A percentile compares a stretch with the other conserved stretches of the same genome.
Conservation (phyloP, 768 basidiomycete genomes). For the Serendipita indica region DNA sequence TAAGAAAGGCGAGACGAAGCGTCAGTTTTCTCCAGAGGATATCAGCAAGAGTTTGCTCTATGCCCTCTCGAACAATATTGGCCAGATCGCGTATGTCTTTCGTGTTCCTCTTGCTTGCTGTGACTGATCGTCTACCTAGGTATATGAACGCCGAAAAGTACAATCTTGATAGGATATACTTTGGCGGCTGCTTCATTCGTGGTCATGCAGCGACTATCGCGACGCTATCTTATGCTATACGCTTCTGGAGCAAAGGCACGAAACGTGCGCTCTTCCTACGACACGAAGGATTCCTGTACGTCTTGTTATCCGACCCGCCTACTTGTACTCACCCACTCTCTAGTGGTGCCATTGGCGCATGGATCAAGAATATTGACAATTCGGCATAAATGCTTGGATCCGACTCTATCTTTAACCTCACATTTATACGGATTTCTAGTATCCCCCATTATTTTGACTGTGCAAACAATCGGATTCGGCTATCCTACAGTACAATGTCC, state of each 20-base stretch:
- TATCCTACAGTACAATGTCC: not conserved
- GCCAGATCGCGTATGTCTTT: conserved; percentile 91
- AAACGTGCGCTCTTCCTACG: conserved; percentile 93
- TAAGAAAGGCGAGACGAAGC: conserved; percentile 58
- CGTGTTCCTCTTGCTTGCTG: not conserved
- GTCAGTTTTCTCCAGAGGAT: conserved; percentile 75
- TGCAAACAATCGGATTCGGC: not conserved
- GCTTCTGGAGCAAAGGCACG: conserved; percentile 97
- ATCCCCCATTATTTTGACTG: too few relatives aligned
- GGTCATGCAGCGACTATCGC: conserved; percentile 96
- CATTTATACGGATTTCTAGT: not conserved
- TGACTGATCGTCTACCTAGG: conserved; percentile 27
- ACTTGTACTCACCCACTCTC: not conserved
- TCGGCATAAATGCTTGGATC: not conserved
- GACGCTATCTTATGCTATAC: conserved; percentile 94
- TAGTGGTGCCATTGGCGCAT: conserved; percentile 89
- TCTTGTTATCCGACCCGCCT: conserved; percentile 17
- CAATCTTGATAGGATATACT: conserved; percentile 90
- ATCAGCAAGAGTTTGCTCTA: conserved; percentile 90
- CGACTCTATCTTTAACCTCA: not conserved
- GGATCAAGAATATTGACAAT: conserved; percentile 84
- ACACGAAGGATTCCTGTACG: conserved; percentile 94
- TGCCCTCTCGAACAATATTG: conserved; percentile 97
- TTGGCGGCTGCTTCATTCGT: conserved; percentile 97
- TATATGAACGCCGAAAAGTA: conserved; percentile 99